Evolutionary conservation across 164 flowering plant genomes (phyloP).

Genomic region (Brasenia schreberi): DNA sequence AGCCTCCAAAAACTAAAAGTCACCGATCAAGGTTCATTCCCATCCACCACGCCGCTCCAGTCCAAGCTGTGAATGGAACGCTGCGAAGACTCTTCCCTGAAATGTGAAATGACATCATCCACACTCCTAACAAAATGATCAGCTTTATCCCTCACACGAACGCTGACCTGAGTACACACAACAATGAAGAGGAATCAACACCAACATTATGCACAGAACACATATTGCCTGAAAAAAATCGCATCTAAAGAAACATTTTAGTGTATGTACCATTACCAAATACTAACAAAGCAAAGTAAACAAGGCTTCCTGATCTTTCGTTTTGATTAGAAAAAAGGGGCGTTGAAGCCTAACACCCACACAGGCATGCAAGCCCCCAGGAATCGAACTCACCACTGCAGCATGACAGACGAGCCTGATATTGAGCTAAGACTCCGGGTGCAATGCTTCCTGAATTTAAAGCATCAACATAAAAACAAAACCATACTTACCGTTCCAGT

Average conservation of each 20-base stretch:
- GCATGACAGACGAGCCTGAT: too few species aligned
- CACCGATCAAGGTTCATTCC: not conserved
- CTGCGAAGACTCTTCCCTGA: slow-evolving; percentile 29
- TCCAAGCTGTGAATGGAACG: not conserved
- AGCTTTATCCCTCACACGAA: slow-evolving; percentile 53
- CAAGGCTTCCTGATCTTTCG: too few species aligned
- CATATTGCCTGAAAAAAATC: not conserved
- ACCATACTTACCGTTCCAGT: slow-evolving; percentile 13
- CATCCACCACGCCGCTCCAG: slow-evolving; percentile 36
- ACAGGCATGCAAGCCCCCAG: too few species aligned
- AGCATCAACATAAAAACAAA: too few species aligned
- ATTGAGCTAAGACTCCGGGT: too few species aligned
- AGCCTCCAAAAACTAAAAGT: not conserved
- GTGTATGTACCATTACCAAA: too few species aligned
- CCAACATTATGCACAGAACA: not conserved
- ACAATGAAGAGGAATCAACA: not conserved
- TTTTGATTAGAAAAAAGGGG: too few species aligned
- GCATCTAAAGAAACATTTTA: too few species aligned
- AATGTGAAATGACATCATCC: slow-evolving; percentile 42
- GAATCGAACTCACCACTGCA: too few species aligned
- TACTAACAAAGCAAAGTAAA: too few species aligned
- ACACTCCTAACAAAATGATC: slow-evolving; percentile 44
- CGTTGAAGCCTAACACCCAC: too few species aligned
- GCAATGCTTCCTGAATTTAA: too few species aligned
- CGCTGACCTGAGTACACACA: slow-evolving; percentile 12